Evolutionary conservation across 768 basidiomycete species (phyloP).

Genomic region (Psilocybe subaeruginosa): DNA sequence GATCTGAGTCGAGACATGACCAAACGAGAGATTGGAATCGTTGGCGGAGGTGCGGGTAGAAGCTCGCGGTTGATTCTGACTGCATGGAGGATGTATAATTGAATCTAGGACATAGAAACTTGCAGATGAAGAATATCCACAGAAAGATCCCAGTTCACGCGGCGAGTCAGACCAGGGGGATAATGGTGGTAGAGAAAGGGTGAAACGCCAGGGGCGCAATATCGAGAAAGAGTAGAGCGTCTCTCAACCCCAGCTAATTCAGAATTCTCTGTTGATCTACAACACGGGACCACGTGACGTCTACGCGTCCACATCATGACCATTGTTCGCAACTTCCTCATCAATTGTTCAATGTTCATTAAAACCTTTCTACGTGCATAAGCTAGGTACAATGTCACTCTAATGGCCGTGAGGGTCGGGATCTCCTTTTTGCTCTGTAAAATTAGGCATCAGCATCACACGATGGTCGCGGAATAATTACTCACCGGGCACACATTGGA

Average conservation of each 20-base stretch:
- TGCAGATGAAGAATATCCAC: conserved; percentile 6
- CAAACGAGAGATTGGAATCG: conserved; percentile 77
- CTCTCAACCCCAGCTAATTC: conserved; percentile 3
- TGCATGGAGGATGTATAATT: conserved; percentile 47
- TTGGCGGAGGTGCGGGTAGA: conserved; percentile 61
- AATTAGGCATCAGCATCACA: conserved; percentile 19
- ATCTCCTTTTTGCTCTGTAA: conserved; percentile 70
- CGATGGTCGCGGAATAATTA: conserved; percentile 15
- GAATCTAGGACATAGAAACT: conserved; percentile 33
- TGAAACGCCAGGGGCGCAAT: conserved; percentile 8
- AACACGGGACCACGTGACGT: conserved; percentile 27
- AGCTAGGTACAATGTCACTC: conserved; percentile 8
- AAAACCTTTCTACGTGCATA: conserved; percentile 11
- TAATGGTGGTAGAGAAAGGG: conserved; percentile 3
- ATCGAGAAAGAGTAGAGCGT: conserved; percentile 13
- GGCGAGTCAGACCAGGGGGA: conserved; percentile 11
- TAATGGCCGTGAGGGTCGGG: conserved; percentile 79
- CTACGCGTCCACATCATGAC: conserved; percentile 24
- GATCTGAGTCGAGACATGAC: conserved; percentile 83
- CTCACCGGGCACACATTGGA: conserved; percentile 86
- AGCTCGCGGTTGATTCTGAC: conserved; percentile 51
- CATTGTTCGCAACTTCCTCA: conserved; percentile 1
- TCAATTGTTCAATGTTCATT: conserved; percentile 6
- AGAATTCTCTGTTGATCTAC: conserved; percentile 28
- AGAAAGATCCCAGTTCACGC: conserved; percentile 9